Percentiles rank a stretch among this genome's conserved stretches.
Evolutionary conservation across 768 basidiomycete species (phyloP).

Genomic region (Mycena olivaceomarginata): DNA sequence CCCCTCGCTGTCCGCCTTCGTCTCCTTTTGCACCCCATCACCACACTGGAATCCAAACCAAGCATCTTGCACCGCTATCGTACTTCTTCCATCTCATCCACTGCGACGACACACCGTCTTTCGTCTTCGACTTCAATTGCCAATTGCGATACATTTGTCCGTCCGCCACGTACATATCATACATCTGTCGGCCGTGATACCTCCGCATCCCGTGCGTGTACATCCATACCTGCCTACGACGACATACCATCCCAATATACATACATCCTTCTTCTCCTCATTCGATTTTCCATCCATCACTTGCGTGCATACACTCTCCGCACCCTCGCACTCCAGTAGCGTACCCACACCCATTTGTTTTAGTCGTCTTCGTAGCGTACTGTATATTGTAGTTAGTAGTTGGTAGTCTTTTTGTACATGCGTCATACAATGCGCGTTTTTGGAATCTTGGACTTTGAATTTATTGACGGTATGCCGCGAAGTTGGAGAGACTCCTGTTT

Average conservation of each 20-base stretch:
- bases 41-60: not conserved
- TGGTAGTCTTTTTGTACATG: slow-evolving; percentile 11
- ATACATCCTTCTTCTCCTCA: not conserved
- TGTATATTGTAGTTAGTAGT: slow-evolving; percentile 6
- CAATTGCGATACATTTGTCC: not conserved
- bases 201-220: not conserved
- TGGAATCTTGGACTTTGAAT: slow-evolving; percentile 10
- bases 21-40: not conserved
- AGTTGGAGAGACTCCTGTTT: too few species aligned
- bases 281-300: too few species aligned
- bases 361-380: not conserved
- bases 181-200: not conserved
- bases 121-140: not conserved
- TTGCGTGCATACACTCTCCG: too few species aligned
- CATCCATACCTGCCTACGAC: not conserved
- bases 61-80: not conserved
- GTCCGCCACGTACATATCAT: not conserved
- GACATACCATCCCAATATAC: not conserved
- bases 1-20: not conserved
- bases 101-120: not conserved
- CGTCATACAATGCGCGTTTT: slow-evolving; percentile 27
- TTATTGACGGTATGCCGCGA: not conserved
- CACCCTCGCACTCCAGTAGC: not conserved
- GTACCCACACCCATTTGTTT: slow-evolving; percentile 1
- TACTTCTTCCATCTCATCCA: not conserved